Evolutionary conservation across 2,329 filamentous ascomycete genomes (phyloP).

Genomic region (Curvularia eragrostidis): DNA sequence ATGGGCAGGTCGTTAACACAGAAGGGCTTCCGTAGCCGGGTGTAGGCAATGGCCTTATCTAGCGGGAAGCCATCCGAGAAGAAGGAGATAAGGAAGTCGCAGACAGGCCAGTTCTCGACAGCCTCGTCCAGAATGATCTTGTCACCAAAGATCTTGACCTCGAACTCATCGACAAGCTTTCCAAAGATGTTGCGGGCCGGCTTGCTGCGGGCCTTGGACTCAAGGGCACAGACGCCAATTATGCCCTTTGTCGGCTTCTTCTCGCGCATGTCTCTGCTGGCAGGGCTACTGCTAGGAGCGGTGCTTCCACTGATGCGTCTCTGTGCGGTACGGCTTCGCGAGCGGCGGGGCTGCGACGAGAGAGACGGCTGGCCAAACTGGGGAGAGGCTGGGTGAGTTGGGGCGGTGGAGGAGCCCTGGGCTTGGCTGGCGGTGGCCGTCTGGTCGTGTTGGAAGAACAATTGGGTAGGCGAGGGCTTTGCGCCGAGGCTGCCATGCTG

Average conservation of each 20-base stretch:
- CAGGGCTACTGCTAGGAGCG: conserved; percentile 80
- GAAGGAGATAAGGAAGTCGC: conserved; percentile 96
- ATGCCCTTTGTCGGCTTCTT: conserved; percentile 61
- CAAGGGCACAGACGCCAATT: conserved; percentile 94
- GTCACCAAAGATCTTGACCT: conserved; percentile 97
- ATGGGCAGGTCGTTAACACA: conserved; percentile 97
- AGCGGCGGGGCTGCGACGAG: conserved; percentile 36
- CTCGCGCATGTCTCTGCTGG: conserved; percentile 66
- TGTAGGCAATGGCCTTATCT: conserved; percentile 96
- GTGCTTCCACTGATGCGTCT: conserved; percentile 83
- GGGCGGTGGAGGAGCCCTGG: conserved; percentile 16
- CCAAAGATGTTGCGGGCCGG: conserved; percentile 96
- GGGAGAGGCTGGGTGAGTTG: conserved; percentile 25
- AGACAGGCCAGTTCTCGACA: conserved; percentile 94
- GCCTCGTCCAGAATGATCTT: conserved; percentile 98
- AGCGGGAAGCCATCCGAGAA: conserved; percentile 97
- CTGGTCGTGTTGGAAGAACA: conserved; percentile 45
- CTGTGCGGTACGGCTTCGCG: conserved; percentile 61
- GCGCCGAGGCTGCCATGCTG: conserved; percentile 52
- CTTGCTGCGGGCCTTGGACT: conserved; percentile 95
- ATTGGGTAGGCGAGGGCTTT: conserved; percentile 48
- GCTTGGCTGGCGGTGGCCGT: conserved; percentile 14
- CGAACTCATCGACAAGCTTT: conserved; percentile 89
- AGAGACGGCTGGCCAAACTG: conserved; percentile 24
- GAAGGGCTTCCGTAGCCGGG: conserved; percentile 90